Percentiles rank a stretch among this genome's conserved stretches.
These are phyloP conservation scores for Corynespora cassiicola DNA, from an alignment of 2,329 filamentous ascomycete species.

Conservation along the genomic window DNA sequence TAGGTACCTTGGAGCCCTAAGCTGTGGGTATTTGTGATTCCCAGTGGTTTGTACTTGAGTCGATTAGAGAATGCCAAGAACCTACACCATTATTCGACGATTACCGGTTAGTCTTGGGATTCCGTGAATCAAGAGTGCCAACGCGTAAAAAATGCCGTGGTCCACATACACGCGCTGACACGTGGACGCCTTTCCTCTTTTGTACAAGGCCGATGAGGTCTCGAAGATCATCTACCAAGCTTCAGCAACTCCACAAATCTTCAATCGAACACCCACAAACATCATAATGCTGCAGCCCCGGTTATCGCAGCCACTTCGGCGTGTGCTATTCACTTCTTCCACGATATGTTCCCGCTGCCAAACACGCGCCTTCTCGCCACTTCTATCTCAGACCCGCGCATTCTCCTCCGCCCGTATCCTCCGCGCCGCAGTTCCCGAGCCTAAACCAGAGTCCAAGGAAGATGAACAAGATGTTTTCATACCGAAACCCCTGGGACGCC, in stretches of 20 bases:
- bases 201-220: slow-evolving; percentile 17
- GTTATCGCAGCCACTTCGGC: slow-evolving; percentile 25
- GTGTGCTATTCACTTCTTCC: slow-evolving; percentile 16
- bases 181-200: slow-evolving; percentile 20
- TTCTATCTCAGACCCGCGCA: slow-evolving; percentile 19
- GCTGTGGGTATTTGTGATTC: too few species aligned
- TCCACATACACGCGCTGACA: slow-evolving; percentile 30
- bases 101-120: too few species aligned
- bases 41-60: too few species aligned
- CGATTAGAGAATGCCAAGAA: too few species aligned
- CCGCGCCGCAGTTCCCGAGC: slow-evolving; percentile 18
- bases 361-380: slow-evolving; percentile 11
- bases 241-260: slow-evolving; percentile 6
- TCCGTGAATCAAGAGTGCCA: too few species aligned
- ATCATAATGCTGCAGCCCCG: slow-evolving; percentile 40
- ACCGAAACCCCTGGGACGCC: slow-evolving; percentile 66
- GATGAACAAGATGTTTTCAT: slow-evolving; percentile 48
- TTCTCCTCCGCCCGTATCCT: slow-evolving; percentile 32
- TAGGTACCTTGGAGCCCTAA: too few species aligned
- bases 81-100: too few species aligned
- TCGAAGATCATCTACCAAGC: slow-evolving; percentile 17
- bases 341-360: slow-evolving; percentile 25
- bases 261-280: slow-evolving; percentile 1
- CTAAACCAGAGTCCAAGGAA: slow-evolving; percentile 17
- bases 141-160: too few species aligned